These are phyloP conservation scores for Ophiobolus disseminans DNA, from an alignment of 2,329 filamentous ascomycete genomes.

Conservation along the genomic window DNA sequence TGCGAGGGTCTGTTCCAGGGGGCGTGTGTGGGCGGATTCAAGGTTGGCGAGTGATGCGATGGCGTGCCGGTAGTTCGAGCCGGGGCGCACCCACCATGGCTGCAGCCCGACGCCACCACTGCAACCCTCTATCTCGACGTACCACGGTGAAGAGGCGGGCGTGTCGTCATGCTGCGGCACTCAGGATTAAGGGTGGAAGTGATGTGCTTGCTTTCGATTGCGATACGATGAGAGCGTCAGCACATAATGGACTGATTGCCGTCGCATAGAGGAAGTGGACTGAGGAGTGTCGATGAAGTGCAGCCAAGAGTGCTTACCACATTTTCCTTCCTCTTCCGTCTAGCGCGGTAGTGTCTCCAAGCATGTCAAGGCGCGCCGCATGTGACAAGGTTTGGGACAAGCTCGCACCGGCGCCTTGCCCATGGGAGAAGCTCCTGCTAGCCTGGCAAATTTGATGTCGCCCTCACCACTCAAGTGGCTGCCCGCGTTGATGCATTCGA, in stretches of 20 bases:
- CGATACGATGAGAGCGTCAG: no score
- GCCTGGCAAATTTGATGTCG: neutral
- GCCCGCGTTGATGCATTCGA: no score
- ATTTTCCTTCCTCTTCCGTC: slow-evolving; percentile 1
- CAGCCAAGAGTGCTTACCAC: neutral
- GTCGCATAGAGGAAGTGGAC: neutral
- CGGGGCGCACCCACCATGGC: slow-evolving; percentile 5
- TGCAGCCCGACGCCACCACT: slow-evolving; percentile 8
- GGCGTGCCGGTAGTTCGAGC: slow-evolving; percentile 7
- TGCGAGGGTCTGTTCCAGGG: slow-evolving; percentile 45
- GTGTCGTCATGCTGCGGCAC: no score
- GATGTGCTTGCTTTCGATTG: no score
- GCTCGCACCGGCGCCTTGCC: neutral
- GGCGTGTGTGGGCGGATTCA: slow-evolving; percentile 46
- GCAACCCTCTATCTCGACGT: slow-evolving; percentile 9
- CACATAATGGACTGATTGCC: no score
- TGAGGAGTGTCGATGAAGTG: neutral
- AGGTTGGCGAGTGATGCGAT: slow-evolving; percentile 26
- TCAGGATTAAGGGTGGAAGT: no score
- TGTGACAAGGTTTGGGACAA: slow-evolving; percentile 1
- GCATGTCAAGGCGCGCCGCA: slow-evolving; percentile 5
- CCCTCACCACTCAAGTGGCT: neutral
- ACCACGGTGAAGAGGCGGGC: no score
- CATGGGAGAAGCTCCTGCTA: no score
- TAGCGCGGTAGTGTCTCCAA: no score